These are phyloP conservation scores for Papiliotrema fonsecae DNA, from an alignment of 1,284 basidiomycete genomes.

Conservation along the genomic window DNA sequence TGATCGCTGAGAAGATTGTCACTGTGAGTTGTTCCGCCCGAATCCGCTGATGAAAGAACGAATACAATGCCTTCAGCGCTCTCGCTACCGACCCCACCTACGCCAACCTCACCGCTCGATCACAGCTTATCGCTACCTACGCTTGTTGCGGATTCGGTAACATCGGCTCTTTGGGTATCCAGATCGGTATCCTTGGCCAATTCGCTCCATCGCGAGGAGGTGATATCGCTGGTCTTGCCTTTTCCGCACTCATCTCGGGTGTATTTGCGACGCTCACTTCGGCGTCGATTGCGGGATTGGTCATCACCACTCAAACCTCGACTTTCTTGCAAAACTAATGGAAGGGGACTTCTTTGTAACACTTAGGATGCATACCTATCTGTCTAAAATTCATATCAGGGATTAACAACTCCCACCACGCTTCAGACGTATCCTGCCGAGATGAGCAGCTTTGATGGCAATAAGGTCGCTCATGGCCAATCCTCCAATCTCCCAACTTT, in stretches of 20 bases:
- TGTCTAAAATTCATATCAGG: no score
- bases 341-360: no score
- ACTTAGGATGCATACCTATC: neutral
- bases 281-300: slow-evolving; percentile 21
- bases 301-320: slow-evolving; percentile 11
- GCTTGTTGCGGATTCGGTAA: slow-evolving; percentile 84
- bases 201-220: slow-evolving; percentile 71
- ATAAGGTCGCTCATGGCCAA: no score
- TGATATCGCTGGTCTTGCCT: slow-evolving; percentile 65
- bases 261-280: slow-evolving; percentile 24
- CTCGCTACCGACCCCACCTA: slow-evolving; percentile 22
- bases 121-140: slow-evolving; percentile 40
- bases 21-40: slow-evolving; percentile 43
- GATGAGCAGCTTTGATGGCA: no score
- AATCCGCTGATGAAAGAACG: slow-evolving; percentile 6
- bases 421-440: no score
- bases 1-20: slow-evolving; percentile 80
- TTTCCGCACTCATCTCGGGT: slow-evolving; percentile 63
- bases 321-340: no score
- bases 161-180: slow-evolving; percentile 70
- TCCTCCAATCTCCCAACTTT: no score
- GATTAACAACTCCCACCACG: no score
- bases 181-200: slow-evolving; percentile 80
- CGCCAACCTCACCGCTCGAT: slow-evolving; percentile 20
- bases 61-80: slow-evolving; percentile 67